These are phyloP conservation scores for Eremothecium coryli DNA, from an alignment of 1,139 yeast species.

Conservation along the genomic window DNA sequence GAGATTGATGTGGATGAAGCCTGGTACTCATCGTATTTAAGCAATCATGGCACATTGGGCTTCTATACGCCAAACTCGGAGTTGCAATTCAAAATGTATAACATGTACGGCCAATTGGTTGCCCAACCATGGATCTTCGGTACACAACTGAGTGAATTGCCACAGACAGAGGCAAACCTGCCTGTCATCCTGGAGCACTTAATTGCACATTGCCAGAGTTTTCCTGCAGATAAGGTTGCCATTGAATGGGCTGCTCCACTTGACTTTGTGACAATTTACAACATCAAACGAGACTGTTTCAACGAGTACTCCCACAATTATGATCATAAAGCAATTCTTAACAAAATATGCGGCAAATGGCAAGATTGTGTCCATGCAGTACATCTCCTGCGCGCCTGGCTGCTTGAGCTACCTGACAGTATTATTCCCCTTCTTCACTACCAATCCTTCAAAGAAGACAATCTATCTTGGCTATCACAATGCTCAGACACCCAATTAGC, in stretches of 20 bases:
- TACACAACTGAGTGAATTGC: neutral
- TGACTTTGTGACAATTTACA: slow-evolving; percentile 4
- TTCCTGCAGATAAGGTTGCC: neutral
- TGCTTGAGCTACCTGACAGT: slow-evolving; percentile 32
- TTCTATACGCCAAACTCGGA: slow-evolving; percentile 8
- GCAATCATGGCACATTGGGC: slow-evolving; percentile 11
- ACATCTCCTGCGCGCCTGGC: slow-evolving; percentile 27
- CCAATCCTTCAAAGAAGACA: slow-evolving; percentile 9
- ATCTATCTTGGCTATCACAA: slow-evolving; percentile 3
- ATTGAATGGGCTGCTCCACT: slow-evolving; percentile 6
- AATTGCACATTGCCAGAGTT: neutral
- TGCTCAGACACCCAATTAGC: slow-evolving; percentile 4
- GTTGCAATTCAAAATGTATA: slow-evolving; percentile 5
- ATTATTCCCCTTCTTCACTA: slow-evolving; percentile 21
- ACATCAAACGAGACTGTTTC: slow-evolving; percentile 8
- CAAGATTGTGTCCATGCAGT: slow-evolving; percentile 11
- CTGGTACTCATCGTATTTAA: neutral
- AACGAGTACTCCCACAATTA: slow-evolving; percentile 3
- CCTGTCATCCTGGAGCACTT: slow-evolving; percentile 1
- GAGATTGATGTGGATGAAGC: neutral
- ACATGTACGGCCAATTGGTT: neutral
- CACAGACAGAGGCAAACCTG: neutral
- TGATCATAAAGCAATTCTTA: slow-evolving; percentile 2
- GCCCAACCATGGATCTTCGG: slow-evolving; percentile 4
- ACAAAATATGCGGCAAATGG: slow-evolving; percentile 2